A percentile compares a stretch with the other conserved stretches of the same genome.
These are phyloP conservation scores for Pyropia haitanensis DNA, from an alignment of 23 red algal species.

Conservation along the genomic window DNA sequence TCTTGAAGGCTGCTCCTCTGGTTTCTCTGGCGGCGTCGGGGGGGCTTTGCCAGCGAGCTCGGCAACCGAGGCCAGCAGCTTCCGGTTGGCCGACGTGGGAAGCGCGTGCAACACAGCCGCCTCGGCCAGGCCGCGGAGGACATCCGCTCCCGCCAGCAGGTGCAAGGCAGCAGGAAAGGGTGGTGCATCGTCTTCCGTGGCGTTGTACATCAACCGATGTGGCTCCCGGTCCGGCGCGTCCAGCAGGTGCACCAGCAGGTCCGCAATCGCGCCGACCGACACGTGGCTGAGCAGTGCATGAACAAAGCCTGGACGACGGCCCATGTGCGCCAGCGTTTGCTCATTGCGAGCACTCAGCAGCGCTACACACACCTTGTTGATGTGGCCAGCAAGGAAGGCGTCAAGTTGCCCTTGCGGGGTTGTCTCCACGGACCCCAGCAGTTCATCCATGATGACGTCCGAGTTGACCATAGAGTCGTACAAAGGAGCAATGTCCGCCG, in stretches of 20 bases:
- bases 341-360: conserved; percentile 26
- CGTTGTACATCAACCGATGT: not conserved
- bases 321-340: conserved; percentile 10
- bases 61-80: not conserved
- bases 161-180: conserved; percentile 8
- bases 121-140: conserved; percentile 35
- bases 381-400: conserved; percentile 16
- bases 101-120: conserved; percentile 31
- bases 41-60: not conserved
- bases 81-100: conserved; percentile 4
- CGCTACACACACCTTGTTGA: conserved; percentile 47
- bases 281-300: conserved; percentile 50
- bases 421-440: conserved; percentile 22
- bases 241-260: conserved; percentile 45
- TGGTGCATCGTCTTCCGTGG: not conserved
- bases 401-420: conserved; percentile 14
- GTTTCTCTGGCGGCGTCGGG: not conserved
- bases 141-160: conserved; percentile 20
- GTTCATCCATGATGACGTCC: not conserved
- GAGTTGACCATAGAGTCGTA: conserved; percentile 24
- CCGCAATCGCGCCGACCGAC: conserved; percentile 28
- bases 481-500: conserved; percentile 19
- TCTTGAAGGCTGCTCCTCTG: not conserved
- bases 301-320: conserved; percentile 16
- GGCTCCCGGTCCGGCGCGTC: conserved; percentile 17